Conservation (phyloP, 805 yeast species). For the Barnettozyma populi region DNA sequence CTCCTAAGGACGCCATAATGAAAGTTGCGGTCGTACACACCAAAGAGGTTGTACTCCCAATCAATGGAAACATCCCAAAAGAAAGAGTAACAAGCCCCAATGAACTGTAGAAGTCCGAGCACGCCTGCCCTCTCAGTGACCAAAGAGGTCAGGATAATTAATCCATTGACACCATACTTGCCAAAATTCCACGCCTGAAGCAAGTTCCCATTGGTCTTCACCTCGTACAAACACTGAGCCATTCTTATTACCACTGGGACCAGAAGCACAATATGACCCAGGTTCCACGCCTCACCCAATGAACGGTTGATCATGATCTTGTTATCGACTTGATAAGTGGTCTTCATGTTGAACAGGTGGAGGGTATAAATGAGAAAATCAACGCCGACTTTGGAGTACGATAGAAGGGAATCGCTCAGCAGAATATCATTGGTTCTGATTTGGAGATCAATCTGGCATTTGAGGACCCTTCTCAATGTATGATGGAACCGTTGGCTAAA, state of each 20-base stretch:
- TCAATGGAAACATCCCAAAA: constrained; percentile 89
- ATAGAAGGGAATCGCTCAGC: constrained; percentile 78
- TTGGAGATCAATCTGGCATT: constrained; percentile 55
- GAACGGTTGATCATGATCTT: constrained; percentile 27
- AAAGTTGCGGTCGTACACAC: not conserved
- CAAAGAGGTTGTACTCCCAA: constrained; percentile 69
- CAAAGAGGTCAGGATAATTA: constrained; percentile 40
- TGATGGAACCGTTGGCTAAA: constrained; percentile 40
- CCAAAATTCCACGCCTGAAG: constrained; percentile 64
- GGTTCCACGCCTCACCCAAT: constrained; percentile 27
- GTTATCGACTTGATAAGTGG: constrained; percentile 27
- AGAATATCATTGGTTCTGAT: constrained; percentile 75
- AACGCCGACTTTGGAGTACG: constrained; percentile 69
- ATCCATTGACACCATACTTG: constrained; percentile 67
- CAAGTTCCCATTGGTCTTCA: constrained; percentile 38
- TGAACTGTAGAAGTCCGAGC: constrained; percentile 32
- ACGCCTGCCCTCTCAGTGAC: constrained; percentile 8
- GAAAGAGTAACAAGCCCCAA: constrained; percentile 74
- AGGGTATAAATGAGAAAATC: constrained; percentile 61
- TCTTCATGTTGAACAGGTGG: constrained; percentile 34
- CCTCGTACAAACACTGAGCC: constrained; percentile 78
- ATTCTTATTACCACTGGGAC: constrained; percentile 75
- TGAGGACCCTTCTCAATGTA: constrained; percentile 46
- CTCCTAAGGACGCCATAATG: constrained; percentile 24
- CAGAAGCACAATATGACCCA: constrained; percentile 33